Conservation (phyloP, 1,139 yeast species). For the Pichia sp. region DNA sequence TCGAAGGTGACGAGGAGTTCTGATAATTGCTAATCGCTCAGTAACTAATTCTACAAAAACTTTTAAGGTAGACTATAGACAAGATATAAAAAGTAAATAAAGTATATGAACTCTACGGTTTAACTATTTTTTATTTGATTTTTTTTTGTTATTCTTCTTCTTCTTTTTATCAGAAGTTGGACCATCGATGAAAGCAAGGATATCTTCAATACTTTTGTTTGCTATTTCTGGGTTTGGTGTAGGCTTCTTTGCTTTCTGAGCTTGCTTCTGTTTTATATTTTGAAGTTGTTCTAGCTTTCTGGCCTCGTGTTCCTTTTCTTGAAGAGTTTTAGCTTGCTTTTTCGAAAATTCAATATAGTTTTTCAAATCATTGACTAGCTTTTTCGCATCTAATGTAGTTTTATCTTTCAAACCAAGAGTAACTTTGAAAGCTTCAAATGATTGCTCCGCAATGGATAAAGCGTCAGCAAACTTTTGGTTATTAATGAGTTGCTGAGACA, state of each 20-base stretch:
- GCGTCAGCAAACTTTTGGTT: conserved; percentile 50
- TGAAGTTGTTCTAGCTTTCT: conserved; percentile 28
- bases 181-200: conserved; percentile 61
- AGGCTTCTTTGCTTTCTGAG: conserved; percentile 29
- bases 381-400: conserved; percentile 55
- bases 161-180: conserved; percentile 25
- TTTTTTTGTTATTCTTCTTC: conserved; percentile 26
- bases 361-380: conserved; percentile 48
- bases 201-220: conserved; percentile 57
- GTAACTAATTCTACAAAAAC: no score
- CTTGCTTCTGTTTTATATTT: conserved; percentile 18
- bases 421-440: conserved; percentile 48
- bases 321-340: conserved; percentile 19
- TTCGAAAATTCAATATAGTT: conserved; percentile 29
- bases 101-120: background rate
- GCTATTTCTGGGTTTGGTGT: conserved; percentile 50
- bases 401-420: conserved; percentile 56
- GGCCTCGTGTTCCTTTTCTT: conserved; percentile 15
- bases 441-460: conserved; percentile 41
- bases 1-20: conserved; percentile 49
- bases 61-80: conserved; percentile 7
- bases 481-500: conserved; percentile 56
- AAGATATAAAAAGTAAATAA: conserved; percentile 6
- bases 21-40: no score
- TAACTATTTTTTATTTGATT: conserved; percentile 24